Evolutionary conservation across 2,329 filamentous ascomycete species (phyloP).

Genomic region (Samsoniella hepiali): DNA sequence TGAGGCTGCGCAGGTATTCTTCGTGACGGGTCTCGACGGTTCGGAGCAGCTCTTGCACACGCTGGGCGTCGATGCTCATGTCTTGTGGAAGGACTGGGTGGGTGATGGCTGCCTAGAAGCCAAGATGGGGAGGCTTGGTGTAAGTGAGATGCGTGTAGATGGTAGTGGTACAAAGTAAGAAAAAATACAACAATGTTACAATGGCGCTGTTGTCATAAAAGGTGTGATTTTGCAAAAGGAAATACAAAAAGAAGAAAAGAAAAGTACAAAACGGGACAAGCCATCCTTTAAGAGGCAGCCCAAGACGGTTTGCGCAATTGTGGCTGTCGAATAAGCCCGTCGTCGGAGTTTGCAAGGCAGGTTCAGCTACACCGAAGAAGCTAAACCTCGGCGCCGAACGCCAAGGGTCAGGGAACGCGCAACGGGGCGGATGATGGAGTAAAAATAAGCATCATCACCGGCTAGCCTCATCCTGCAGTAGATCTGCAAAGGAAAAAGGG

Average conservation of each 20-base stretch:
- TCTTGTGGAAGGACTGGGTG: not conserved
- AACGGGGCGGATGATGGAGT: not conserved
- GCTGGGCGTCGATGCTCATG: constrained; percentile 23
- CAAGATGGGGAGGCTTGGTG: not conserved
- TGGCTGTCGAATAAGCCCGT: not conserved
- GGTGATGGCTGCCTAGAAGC: not conserved
- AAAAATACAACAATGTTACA: not conserved
- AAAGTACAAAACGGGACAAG: not conserved
- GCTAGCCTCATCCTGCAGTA: not conserved
- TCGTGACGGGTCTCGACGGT: constrained; percentile 34
- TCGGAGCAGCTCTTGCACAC: constrained; percentile 33
- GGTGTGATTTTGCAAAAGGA: not conserved
- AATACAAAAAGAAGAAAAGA: not conserved
- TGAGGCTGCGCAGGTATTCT: constrained; percentile 32
- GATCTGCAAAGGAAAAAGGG: not conserved
- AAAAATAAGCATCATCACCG: not conserved
- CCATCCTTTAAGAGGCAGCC: not conserved
- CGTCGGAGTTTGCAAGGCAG: not conserved
- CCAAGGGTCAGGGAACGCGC: not conserved
- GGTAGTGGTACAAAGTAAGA: not conserved
- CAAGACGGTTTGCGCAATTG: not conserved
- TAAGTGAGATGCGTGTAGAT: not conserved
- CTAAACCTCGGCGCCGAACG: not conserved
- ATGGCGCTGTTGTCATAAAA: not conserved
- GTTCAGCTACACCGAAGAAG: not conserved